A percentile compares a stretch with the other conserved stretches of the same genome.
Evolutionary conservation across 768 basidiomycete species (phyloP).

Genomic region (Boletus huronensis): DNA sequence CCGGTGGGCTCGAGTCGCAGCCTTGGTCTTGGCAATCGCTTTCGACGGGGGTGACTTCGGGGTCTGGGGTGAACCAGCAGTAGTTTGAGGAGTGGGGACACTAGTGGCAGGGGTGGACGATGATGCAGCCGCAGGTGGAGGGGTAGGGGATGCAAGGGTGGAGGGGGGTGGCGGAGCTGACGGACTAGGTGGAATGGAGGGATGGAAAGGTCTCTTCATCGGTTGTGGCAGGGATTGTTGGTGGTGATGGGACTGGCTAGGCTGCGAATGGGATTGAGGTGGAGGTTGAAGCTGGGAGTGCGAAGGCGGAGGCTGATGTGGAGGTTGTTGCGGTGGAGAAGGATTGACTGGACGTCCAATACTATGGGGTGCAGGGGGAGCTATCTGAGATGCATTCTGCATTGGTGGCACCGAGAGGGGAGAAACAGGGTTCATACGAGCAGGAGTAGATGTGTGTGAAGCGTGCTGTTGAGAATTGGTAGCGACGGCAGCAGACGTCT

Average conservation of each 20-base stretch:
- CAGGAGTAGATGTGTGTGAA: neutral
- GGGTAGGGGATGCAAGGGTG: conserved; percentile 35
- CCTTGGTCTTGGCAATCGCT: conserved; percentile 44
- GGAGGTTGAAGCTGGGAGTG: conserved; percentile 8
- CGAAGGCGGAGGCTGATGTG: conserved; percentile 2
- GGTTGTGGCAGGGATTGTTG: conserved; percentile 4
- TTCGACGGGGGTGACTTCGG: conserved; percentile 72
- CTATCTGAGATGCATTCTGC: conserved; percentile 18
- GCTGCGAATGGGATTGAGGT: conserved; percentile 11
- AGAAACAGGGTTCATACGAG: conserved; percentile 6
- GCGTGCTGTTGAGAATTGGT: conserved; percentile 6
- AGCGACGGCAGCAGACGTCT: conserved; percentile 8
- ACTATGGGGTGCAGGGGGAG: conserved; percentile 21
- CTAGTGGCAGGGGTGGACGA: conserved; percentile 50
- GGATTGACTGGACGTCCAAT: conserved; percentile 32
- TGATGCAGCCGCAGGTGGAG: conserved; percentile 42
- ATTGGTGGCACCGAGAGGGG: conserved; percentile 16
- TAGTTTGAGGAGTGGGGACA: conserved; percentile 38
- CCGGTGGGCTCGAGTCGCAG: conserved; percentile 20
- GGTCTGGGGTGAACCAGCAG: conserved; percentile 56
- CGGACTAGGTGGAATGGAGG: conserved; percentile 23
- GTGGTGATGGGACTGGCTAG: conserved; percentile 5
- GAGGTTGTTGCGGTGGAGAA: conserved; percentile 11
- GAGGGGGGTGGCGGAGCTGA: conserved; percentile 13
- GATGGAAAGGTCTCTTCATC: conserved; percentile 17